phyloP scores from a whole-genome alignment of 2,329 filamentous ascomycete species.

The Endocalyx cinctus region DNA sequence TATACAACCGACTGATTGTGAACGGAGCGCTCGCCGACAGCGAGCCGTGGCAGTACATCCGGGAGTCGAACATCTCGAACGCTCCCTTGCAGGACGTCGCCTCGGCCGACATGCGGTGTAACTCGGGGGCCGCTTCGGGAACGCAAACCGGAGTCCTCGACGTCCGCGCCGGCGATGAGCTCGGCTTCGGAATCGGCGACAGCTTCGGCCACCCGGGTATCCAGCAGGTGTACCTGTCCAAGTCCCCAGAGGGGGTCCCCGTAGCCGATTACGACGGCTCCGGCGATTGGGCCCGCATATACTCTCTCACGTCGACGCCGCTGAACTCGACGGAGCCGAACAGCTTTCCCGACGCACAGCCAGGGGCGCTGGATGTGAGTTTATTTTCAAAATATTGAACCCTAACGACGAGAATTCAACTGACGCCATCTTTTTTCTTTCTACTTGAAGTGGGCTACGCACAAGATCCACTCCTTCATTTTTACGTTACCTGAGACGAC shows the following conservation, averaged over 20 bases:
- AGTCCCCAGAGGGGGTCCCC: conserved; percentile 6
- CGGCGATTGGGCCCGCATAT: conserved; percentile 14
- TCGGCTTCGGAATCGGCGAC: conserved; percentile 14
- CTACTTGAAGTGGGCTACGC: conserved; percentile 14
- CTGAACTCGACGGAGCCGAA: conserved; percentile 3
- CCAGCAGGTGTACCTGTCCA: conserved; percentile 16
- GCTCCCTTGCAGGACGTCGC: conserved; percentile 14
- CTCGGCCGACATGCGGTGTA: conserved; percentile 17
- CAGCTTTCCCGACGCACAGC: conserved; percentile 6
- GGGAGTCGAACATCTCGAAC: conserved; percentile 13
- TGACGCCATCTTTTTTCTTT: too few species aligned
- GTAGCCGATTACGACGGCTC: conserved; percentile 14
- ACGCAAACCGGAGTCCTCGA: conserved; percentile 6
- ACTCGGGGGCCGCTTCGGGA: conserved; percentile 8
- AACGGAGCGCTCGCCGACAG: conserved; percentile 13
- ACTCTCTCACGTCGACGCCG: conserved; percentile 11
- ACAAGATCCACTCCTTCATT: conserved; percentile 14
- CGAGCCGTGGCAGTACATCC: conserved; percentile 16
- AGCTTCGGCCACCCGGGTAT: conserved; percentile 18
- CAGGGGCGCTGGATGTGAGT: too few species aligned
- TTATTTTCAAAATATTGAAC: too few species aligned
- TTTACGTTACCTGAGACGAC: conserved; percentile 11
- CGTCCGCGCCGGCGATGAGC: conserved; percentile 10
- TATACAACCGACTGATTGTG: conserved; percentile 16
- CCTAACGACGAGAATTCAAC: too few species aligned